Base-by-base conservation (phyloP, 352 stramenopile genomes). In the Aphanomyces stellatus region DNA sequence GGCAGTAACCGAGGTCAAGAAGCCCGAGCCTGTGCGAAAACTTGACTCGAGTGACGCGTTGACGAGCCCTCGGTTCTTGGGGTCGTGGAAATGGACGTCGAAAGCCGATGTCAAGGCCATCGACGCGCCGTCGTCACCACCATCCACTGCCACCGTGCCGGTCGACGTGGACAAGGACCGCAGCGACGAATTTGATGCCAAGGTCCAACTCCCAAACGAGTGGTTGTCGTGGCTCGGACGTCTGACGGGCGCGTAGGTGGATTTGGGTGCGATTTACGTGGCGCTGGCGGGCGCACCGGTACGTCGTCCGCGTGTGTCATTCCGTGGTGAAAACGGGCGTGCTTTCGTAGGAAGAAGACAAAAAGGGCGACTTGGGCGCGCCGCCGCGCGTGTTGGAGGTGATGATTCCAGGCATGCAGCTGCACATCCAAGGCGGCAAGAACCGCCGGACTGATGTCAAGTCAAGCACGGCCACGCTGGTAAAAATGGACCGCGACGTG, bases 371-470 rank as follows among this genome's bases (percentile, higher is more conserved):
- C 19, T 4, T 3, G 30, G 35, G 48, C 57, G 33, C 30, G 41
- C 48, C 6, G 17, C 51, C 25, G 28, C 22, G 30, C 49, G 49
- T 57, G 49, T 30, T 57, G 49, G 49, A 67, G 34, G 30, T 57
- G 10, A 42, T 46, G 1, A 22, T 67, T 3, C 60, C 60, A 22
- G 27, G 60, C 24, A 57, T 41, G n/a, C 37, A 22, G n/a, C 19
- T 67, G 30, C 60, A 67, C 33, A 31, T 67, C 25, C 17, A 27
- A 34, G 55, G 55, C 19, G 60, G 60, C 30, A 25, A 33, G 6
- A 27, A 41, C 25, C 60, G n/a, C 22, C 41, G 25, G 17, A 67
- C 27, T 2, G 49, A 67, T n/a, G 28, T 67, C 1, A 57, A 57
- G 49, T 56, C 43, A 4, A 53, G 28, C 22, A 57, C n/a, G 11